A percentile compares a stretch with the other conserved stretches of the same genome.
Evolutionary conservation across 495 filamentous ascomycete genomes (phyloP).

Genomic region (Talaromyces thailandensis): DNA sequence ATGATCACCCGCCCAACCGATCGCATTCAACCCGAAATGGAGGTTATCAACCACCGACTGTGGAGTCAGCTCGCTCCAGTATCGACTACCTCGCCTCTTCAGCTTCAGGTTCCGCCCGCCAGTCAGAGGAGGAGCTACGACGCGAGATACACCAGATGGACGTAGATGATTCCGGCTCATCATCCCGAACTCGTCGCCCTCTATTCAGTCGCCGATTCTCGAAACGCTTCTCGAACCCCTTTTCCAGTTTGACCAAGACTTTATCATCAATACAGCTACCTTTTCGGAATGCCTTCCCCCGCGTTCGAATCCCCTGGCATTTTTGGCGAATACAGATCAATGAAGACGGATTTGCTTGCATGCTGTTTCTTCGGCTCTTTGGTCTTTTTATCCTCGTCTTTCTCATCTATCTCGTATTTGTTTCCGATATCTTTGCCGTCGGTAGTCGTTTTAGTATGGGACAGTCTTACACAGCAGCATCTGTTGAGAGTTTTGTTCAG

Average conservation of each 20-base stretch:
- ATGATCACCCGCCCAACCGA: constrained; percentile 15
- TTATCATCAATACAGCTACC: constrained; percentile 48
- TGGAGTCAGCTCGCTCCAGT: constrained; percentile 59
- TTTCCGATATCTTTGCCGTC: constrained; percentile 65
- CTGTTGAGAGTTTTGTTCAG: constrained; percentile 62
- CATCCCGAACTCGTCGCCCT: constrained; percentile 22
- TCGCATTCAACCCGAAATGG: constrained; percentile 20
- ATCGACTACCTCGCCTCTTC: constrained; percentile 45
- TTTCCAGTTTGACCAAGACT: constrained; percentile 33
- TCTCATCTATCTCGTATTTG: constrained; percentile 74
- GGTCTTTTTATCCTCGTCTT: constrained; percentile 65
- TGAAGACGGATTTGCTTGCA: constrained; percentile 32
- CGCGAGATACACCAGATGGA: constrained; percentile 87
- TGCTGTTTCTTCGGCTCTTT: constrained; percentile 60
- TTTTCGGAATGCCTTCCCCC: constrained; percentile 39
- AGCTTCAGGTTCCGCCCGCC: constrained; percentile 28
- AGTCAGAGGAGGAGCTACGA: constrained; percentile 53
- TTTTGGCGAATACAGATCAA: constrained; percentile 19
- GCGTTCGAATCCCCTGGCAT: constrained; percentile 26
- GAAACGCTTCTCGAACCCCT: constrained; percentile 44
- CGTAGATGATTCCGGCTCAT: constrained; percentile 57
- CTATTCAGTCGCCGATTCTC: constrained; percentile 39
- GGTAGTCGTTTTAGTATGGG: constrained; percentile 33
- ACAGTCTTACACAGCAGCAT: constrained; percentile 44
- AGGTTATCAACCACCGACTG: constrained; percentile 68